Base-by-base conservation (phyloP, 2,329 filamentous ascomycete genomes). In the Verticillium nubilum region DNA sequence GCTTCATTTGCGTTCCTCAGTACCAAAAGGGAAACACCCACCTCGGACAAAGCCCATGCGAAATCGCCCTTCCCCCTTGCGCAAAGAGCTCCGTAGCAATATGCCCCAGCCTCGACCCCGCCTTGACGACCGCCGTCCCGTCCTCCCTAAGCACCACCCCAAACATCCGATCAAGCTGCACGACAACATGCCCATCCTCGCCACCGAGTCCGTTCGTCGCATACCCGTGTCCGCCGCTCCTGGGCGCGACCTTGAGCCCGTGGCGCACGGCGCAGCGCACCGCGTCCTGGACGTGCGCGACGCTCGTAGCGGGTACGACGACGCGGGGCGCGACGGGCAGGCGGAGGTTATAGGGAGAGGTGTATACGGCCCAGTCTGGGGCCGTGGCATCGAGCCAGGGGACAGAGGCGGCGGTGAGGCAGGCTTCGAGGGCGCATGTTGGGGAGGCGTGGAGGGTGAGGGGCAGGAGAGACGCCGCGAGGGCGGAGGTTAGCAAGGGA, bases 41-140 rank as follows among this genome's bases (percentile, higher is more conserved):
- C 79, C 75, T 78, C 3, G 81, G 79, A 62, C 81, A 83, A 1
- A 80, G 81, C n/a, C 81, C 80, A 55, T 83, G 80, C 27, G 77
- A 71, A 4, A 84, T 69, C 2, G 76, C 80, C 15, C 67, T 76
- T 64, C 61, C 65, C 0, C 72, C 73, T 56, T 78, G 71, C 17
- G 67, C 65, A 55, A 72, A 74, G 4, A 80, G 66, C 61, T 77
- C 72, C 4, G 61, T 67, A 0, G 76, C 77, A 6, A 80, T 72
- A 56, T 79, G 76, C 0, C 81, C 82, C 2, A 85, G 70, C 10
- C 81, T 71, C 1, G 81, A 76, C 19, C 82, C 82, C 13, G 76
- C 76, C 58, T 81, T 76, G 15, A 81, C 73, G 25, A 70, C 74
- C 0, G 75, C 79, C 3, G 74, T 79, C 5, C 61, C 63, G 6